Evolutionary conservation across 2,329 filamentous ascomycete genomes (phyloP).

Genomic region (Clonostachys rhizophaga): DNA sequence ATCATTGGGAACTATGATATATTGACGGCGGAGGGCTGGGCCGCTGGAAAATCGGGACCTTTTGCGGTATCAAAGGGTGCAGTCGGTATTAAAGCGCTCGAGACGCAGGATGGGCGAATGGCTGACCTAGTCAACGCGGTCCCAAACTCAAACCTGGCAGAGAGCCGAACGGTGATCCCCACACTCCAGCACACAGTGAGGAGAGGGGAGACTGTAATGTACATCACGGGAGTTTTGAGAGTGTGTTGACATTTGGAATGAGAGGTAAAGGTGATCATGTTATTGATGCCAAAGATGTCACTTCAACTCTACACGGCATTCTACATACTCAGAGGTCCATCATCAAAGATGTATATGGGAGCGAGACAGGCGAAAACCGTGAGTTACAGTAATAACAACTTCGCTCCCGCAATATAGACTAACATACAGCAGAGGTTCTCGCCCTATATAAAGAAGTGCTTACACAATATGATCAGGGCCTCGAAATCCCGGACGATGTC

Average conservation of each 20-base stretch:
- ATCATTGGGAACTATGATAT: conserved; percentile 59
- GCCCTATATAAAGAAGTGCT: conserved; percentile 60
- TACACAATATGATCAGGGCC: conserved; percentile 52
- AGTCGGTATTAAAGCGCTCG: conserved; percentile 53
- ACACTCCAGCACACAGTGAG: conserved; percentile 59
- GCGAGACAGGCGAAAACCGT: conserved; percentile 1
- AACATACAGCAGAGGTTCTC: conserved; percentile 13
- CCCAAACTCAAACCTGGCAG: conserved; percentile 73
- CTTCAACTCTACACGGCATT: conserved; percentile 3
- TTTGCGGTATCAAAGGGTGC: conserved; percentile 50
- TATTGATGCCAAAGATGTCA: neutral
- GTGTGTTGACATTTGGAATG: conserved; percentile 50
- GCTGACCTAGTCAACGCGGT: conserved; percentile 71
- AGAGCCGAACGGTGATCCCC: conserved; percentile 68
- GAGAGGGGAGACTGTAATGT: conserved; percentile 57
- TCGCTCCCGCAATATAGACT: conserved; percentile 8
- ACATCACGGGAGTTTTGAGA: conserved; percentile 62
- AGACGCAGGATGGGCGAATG: conserved; percentile 37
- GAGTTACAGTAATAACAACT: neutral
- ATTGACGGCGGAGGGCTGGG: conserved; percentile 46
- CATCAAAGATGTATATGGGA: conserved; percentile 4
- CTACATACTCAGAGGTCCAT: conserved; percentile 4
- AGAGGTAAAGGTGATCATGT: conserved; percentile 48
- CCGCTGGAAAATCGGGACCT: conserved; percentile 42
- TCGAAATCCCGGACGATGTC: conserved; percentile 49